phyloP scores from a whole-genome alignment of 768 basidiomycete species.

The Mycena vulgaris region DNA sequence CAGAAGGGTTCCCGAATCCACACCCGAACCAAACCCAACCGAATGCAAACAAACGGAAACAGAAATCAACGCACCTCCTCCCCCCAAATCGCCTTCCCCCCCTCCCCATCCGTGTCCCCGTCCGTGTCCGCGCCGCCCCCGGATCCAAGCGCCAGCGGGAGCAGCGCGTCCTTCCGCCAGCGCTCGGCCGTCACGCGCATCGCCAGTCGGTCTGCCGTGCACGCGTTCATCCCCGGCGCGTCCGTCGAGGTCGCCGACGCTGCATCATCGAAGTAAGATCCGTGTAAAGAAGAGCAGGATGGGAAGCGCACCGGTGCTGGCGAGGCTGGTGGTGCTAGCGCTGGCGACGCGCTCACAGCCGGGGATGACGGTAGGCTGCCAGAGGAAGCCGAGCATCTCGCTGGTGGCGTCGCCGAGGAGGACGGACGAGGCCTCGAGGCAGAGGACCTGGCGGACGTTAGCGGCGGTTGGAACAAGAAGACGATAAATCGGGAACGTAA shows the following conservation, averaged over 20 bases:
- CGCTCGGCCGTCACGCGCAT: slow-evolving; percentile 38
- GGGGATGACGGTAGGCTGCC: slow-evolving; percentile 32
- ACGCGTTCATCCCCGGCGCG: slow-evolving; percentile 20
- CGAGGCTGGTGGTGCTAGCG: not conserved
- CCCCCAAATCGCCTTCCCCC: slow-evolving; percentile 32
- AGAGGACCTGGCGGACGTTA: slow-evolving; percentile 13
- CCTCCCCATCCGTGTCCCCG: slow-evolving; percentile 4
- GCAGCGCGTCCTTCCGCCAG: slow-evolving; percentile 32
- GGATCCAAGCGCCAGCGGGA: slow-evolving; percentile 27
- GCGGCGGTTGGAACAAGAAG: not conserved
- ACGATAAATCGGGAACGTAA: too few relatives aligned
- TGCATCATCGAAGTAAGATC: too few relatives aligned
- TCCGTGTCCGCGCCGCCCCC: not conserved
- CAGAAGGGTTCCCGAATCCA: too few relatives aligned
- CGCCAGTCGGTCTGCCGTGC: slow-evolving; percentile 34
- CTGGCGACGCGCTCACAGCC: slow-evolving; percentile 19
- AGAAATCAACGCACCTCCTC: slow-evolving; percentile 24
- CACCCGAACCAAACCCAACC: too few relatives aligned
- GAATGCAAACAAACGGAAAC: not conserved
- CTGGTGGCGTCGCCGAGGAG: slow-evolving; percentile 30
- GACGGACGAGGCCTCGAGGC: slow-evolving; percentile 28
- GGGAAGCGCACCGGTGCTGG: not conserved
- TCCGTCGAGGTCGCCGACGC: not conserved
- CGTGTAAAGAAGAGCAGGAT: not conserved
- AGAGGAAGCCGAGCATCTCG: slow-evolving; percentile 37